phyloP scores from a whole-genome alignment of 805 yeast species.

The Pichia cephalocereana region DNA sequence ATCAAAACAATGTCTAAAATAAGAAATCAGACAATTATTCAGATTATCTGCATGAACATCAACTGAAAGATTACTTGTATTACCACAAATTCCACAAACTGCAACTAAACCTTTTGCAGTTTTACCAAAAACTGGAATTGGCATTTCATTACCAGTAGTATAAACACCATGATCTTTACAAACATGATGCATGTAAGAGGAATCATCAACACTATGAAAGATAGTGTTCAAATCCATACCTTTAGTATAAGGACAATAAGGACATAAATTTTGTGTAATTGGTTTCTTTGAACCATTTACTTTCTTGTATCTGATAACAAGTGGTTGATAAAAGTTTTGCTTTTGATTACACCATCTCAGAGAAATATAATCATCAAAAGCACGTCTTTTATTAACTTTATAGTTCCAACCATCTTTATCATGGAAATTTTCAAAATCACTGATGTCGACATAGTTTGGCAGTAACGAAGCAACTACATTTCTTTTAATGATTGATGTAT shows the following conservation, averaged over 20 bases:
- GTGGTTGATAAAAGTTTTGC: neutral
- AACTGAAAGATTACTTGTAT: neutral
- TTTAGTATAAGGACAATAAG: conserved; percentile 19
- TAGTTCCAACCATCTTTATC: neutral
- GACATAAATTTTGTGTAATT: conserved; percentile 14
- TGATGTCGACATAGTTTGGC: neutral
- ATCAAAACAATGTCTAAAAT: neutral
- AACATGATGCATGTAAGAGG: conserved; percentile 20
- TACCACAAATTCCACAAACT: neutral
- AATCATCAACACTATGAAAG: conserved; percentile 17
- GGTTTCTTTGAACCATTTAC: neutral
- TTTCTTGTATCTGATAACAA: neutral
- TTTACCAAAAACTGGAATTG: conserved; percentile 15
- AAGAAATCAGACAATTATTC: neutral
- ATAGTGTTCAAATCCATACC: neutral
- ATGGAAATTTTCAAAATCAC: neutral
- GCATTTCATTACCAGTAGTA: conserved; percentile 23
- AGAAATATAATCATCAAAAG: neutral
- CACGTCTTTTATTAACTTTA: neutral
- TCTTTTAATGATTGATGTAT: neutral
- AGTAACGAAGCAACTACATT: neutral
- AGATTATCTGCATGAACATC: neutral
- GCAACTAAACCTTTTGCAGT: neutral
- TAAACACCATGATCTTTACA: conserved; percentile 27
- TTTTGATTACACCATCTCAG: neutral